These are phyloP conservation scores for Ophioceras dolichostomum DNA, from an alignment of 2,329 filamentous ascomycete genomes.

Conservation along the genomic window DNA sequence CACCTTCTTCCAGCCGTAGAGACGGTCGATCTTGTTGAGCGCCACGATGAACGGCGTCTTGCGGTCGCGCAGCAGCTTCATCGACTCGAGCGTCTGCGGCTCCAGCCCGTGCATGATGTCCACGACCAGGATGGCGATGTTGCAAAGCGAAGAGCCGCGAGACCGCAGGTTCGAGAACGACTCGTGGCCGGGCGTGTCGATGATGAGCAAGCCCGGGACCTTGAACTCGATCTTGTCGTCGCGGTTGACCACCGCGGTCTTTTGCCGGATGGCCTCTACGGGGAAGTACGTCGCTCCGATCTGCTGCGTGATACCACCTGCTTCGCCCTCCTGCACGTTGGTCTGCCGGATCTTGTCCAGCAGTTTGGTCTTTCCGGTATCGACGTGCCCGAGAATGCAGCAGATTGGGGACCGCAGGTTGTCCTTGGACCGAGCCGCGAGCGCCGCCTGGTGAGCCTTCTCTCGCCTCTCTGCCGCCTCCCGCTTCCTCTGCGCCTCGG, in stretches of 20 bases:
- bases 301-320: slow-evolving; percentile 98
- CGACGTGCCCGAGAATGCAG: slow-evolving; percentile 99
- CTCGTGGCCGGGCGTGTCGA: slow-evolving; percentile 99
- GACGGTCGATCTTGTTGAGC: slow-evolving; percentile 98
- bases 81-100: slow-evolving; percentile 93
- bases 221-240: slow-evolving; percentile 92
- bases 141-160: slow-evolving; percentile 93
- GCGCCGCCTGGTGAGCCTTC: slow-evolving; percentile 80
- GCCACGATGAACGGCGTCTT: slow-evolving; percentile 98
- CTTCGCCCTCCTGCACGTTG: slow-evolving; percentile 97
- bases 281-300: slow-evolving; percentile 99
- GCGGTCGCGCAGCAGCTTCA: slow-evolving; percentile 81
- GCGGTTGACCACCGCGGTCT: slow-evolving; percentile 86
- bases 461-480: slow-evolving; percentile 82
- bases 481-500: slow-evolving; percentile 67
- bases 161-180: slow-evolving; percentile 98
- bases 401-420: slow-evolving; percentile 95
- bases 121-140: slow-evolving; percentile 97
- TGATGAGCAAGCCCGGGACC: slow-evolving; percentile 89
- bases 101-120: slow-evolving; percentile 99
- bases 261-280: slow-evolving; percentile 80
- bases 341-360: slow-evolving; percentile 97
- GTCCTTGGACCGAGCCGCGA: slow-evolving; percentile 85
- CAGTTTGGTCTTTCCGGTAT: slow-evolving; percentile 99
- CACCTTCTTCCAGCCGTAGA: slow-evolving; percentile 98